Conservation (phyloP, 1,139 yeast species). For the Wickerhamiella infanticola region DNA sequence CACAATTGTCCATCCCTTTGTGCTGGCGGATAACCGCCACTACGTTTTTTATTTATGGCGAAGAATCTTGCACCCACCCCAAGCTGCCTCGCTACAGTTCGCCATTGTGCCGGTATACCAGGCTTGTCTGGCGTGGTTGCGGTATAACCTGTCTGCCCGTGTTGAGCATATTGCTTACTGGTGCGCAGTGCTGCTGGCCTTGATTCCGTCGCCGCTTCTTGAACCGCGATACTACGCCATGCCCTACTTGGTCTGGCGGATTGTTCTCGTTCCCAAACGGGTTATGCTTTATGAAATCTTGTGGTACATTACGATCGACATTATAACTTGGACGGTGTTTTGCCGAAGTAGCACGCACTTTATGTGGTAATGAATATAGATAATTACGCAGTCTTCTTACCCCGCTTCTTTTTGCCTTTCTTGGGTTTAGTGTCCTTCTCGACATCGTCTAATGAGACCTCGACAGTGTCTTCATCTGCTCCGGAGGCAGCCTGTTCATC, state of each 20-base stretch:
- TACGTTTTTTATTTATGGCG: conserved; percentile 76
- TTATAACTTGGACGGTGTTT: conserved; percentile 39
- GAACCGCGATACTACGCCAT: conserved; percentile 87
- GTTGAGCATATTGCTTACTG: conserved; percentile 29
- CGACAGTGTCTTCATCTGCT: not conserved
- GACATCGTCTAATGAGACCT: not conserved
- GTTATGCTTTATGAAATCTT: conserved; percentile 36
- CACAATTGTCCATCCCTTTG: conserved; percentile 75
- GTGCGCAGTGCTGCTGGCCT: conserved; percentile 40
- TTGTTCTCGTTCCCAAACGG: conserved; percentile 4
- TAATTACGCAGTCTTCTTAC: not conserved
- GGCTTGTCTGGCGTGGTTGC: conserved; percentile 11
- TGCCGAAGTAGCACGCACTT: conserved; percentile 55
- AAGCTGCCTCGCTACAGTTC: conserved; percentile 11
- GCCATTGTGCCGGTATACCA: conserved; percentile 41
- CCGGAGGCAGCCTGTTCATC: not conserved
- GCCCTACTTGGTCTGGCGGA: conserved; percentile 63
- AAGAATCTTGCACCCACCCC: conserved; percentile 31
- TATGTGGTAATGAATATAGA: conserved; percentile 48
- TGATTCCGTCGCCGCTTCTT: conserved; percentile 78
- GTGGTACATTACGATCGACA: conserved; percentile 47
- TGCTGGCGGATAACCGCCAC: conserved; percentile 89
- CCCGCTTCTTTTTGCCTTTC: not conserved
- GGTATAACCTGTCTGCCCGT: not conserved
- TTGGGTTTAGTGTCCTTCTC: not conserved